phyloP scores from a whole-genome alignment of 352 stramenopile genomes.

The Lagenidium giganteum region DNA sequence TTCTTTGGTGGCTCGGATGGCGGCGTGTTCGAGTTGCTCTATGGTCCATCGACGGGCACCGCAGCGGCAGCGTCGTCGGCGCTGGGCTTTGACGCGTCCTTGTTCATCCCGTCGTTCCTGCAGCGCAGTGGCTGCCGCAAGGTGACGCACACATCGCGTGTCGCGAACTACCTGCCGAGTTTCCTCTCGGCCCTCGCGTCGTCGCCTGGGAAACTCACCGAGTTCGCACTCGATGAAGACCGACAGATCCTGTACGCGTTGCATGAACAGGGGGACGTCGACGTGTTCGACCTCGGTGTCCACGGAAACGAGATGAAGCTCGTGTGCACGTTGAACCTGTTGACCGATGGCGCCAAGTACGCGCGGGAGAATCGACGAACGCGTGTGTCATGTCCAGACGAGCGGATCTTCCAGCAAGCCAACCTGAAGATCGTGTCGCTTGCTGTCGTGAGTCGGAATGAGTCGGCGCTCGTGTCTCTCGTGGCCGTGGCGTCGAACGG shows the following conservation, averaged over 20 bases:
- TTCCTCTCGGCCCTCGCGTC: slow-evolving; percentile 76
- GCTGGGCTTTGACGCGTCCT: slow-evolving; percentile 15
- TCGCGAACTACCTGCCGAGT: slow-evolving; percentile 71
- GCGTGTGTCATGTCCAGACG: slow-evolving; percentile 77
- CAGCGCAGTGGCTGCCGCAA: slow-evolving; percentile 77
- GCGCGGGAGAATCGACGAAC: slow-evolving; percentile 77
- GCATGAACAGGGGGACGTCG: slow-evolving; percentile 73
- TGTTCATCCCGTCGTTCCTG: slow-evolving; percentile 31
- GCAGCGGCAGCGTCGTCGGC: neutral
- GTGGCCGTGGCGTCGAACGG: slow-evolving; percentile 90
- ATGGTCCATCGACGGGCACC: slow-evolving; percentile 36
- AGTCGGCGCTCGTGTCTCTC: slow-evolving; percentile 87
- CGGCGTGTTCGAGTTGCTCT: slow-evolving; percentile 92
- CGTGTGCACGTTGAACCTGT: slow-evolving; percentile 62
- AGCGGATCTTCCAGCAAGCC: slow-evolving; percentile 66
- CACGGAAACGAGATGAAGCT: slow-evolving; percentile 51
- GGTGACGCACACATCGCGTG: slow-evolving; percentile 87
- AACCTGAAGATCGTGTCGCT: slow-evolving; percentile 72
- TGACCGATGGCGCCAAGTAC: slow-evolving; percentile 73
- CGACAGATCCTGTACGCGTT: slow-evolving; percentile 90
- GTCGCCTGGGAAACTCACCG: slow-evolving; percentile 77
- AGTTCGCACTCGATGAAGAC: slow-evolving; percentile 86
- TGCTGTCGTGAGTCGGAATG: slow-evolving; percentile 49
- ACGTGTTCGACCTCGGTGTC: slow-evolving; percentile 65
- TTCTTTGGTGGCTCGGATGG: slow-evolving; percentile 97